Evolutionary conservation across 1,139 yeast genomes (phyloP).

Genomic region (Candida mesenterica): DNA sequence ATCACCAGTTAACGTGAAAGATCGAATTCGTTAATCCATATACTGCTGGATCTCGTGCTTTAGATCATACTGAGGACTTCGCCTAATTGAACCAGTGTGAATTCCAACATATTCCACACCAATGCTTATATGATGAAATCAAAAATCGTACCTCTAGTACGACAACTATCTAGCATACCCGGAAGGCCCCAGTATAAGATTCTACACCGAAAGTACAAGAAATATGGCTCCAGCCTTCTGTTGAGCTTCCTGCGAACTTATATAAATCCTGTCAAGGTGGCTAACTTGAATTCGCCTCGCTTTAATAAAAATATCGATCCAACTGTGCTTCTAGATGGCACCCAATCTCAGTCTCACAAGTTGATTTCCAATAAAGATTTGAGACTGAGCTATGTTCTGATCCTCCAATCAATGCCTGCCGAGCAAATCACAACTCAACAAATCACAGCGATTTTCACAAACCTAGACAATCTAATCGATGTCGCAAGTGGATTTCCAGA

Average conservation of each 20-base stretch:
- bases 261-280: no score
- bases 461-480: constrained; percentile 18
- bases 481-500: constrained; percentile 19
- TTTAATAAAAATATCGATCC: constrained; percentile 5
- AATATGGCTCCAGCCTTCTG: no score
- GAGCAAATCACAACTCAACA: constrained; percentile 12
- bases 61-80: not conserved
- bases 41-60: not conserved
- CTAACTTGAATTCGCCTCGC: constrained; percentile 4
- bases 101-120: no score
- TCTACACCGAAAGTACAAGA: no score
- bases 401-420: constrained; percentile 5
- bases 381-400: constrained; percentile 13
- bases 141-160: constrained; percentile 4
- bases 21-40: no score
- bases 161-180: constrained; percentile 2
- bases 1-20: no score
- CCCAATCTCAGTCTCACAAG: constrained; percentile 15
- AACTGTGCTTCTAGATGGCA: constrained; percentile 5
- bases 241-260: no score
- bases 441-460: constrained; percentile 10
- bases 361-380: constrained; percentile 14
- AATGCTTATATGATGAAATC: constrained; percentile 5
- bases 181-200: not conserved
- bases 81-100: no score